Percentiles rank a stretch among this genome's conserved stretches.
These are phyloP conservation scores for Leccinum fibrillosum DNA, from an alignment of 768 basidiomycete species.

Conservation along the genomic window DNA sequence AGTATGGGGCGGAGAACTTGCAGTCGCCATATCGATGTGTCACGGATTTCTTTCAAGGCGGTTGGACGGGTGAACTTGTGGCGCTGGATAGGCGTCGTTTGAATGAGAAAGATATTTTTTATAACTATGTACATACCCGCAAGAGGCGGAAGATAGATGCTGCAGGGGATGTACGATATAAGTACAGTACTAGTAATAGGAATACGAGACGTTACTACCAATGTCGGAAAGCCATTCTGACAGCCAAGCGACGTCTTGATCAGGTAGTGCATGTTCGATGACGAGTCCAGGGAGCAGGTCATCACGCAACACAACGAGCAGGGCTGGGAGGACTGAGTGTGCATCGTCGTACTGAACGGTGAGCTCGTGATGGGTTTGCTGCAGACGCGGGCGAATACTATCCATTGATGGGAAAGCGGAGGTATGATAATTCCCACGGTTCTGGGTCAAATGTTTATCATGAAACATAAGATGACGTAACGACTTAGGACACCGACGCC, in stretches of 20 bases:
- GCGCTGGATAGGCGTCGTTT: constrained; percentile 39
- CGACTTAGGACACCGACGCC: no score
- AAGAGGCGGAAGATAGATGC: constrained; percentile 59
- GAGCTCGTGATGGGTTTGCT: constrained; percentile 46
- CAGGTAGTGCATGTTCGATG: constrained; percentile 53
- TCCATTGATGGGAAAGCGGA: not conserved
- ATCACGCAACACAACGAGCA: constrained; percentile 51
- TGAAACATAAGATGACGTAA: not conserved
- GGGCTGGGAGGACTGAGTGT: constrained; percentile 39
- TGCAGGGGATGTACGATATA: constrained; percentile 15
- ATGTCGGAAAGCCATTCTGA: constrained; percentile 64
- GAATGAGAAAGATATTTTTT: not conserved
- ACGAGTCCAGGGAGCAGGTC: constrained; percentile 59
- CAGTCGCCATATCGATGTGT: constrained; percentile 55
- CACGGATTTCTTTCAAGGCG: constrained; percentile 54
- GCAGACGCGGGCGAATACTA: constrained; percentile 25
- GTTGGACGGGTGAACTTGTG: constrained; percentile 65
- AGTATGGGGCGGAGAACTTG: constrained; percentile 38
- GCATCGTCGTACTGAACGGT: constrained; percentile 49
- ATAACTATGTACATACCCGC: constrained; percentile 42
- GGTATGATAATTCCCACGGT: not conserved
- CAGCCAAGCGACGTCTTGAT: constrained; percentile 48
- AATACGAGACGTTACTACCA: constrained; percentile 35
- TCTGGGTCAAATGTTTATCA: not conserved
- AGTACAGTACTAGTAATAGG: not conserved